Percentiles rank a stretch among this genome's conserved stretches.
These are phyloP conservation scores for Takakia lepidozioides DNA, from an alignment of 225 moss, liverwort and hornwort species.

Conservation along the genomic window DNA sequence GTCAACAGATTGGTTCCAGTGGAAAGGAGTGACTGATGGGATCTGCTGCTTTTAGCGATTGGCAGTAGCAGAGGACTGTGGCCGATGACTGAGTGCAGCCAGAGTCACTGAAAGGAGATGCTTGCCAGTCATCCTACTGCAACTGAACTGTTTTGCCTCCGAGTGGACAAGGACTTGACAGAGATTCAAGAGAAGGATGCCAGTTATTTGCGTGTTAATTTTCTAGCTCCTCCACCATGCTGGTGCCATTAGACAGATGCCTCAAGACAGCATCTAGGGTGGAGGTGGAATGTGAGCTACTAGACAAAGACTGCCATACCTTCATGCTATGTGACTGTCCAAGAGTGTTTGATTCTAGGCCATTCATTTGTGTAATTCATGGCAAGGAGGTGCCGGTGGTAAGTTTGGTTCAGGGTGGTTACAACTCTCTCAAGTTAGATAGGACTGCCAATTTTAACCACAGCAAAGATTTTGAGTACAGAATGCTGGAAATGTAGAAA, in stretches of 20 bases:
- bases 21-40: not conserved
- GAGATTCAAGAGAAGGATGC: not conserved
- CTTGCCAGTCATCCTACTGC: constrained; percentile 1
- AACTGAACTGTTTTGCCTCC: constrained; percentile 1
- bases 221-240: not conserved
- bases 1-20: constrained; percentile 7
- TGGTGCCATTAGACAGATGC: not conserved
- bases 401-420: not conserved
- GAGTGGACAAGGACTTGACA: not conserved
- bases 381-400: not conserved
- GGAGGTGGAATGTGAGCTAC: not conserved
- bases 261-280: not conserved
- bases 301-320: too few relatives aligned
- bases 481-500: too few relatives aligned
- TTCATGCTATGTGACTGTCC: not conserved
- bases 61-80: not conserved
- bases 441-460: constrained; percentile 7
- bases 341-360: not conserved
- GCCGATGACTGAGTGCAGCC: constrained; percentile 3
- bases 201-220: not conserved
- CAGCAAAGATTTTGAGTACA: not conserved
- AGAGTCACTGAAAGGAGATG: constrained; percentile 1
- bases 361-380: not conserved
- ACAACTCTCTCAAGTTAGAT: not conserved
- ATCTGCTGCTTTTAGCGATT: not conserved